Evolutionary conservation across 805 yeast genomes (phyloP), one percentile per base, ranked within the genome.

Genomic region (Lipomyces spencermartinsiae): DNA sequence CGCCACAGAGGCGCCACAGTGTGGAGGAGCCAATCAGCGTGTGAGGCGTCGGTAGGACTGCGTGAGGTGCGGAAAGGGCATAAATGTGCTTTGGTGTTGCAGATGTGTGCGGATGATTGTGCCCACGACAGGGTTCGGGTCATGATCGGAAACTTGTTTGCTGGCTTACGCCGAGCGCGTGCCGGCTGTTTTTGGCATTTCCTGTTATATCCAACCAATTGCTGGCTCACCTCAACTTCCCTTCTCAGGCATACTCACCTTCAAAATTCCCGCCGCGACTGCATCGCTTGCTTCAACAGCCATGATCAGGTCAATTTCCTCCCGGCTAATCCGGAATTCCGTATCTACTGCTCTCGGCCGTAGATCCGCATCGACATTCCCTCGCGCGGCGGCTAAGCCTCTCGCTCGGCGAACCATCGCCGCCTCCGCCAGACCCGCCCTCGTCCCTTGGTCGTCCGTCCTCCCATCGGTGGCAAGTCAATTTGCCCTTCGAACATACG

Each of bases 391-490:
- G 4, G 34, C 25, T n/a, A 34, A 55, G 5, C 51, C 57, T 55
- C 22, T 37, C 56, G 56, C 51, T 33, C 33, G 12, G 33, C 25
- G 59, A 46, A 43, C 66, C 31, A 25, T 49, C 19, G 39, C 57
- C 3, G 31, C 33, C 43, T 14, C 29, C 31, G 43, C 58, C 63
- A 46, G 65, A 31, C 43, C 60, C 16, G 31, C 59, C 22, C 43
- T 25, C 59, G 58, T 46, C 53, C 39, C 34, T 22, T 46, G 66
- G n/a, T 43, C 65, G 16, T 55, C 61, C 16, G 81, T 81, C 29
- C 25, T 57, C 35, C 51, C 46, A 55, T 54, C 58, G 34, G 62
- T 31, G 43, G 39, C 35, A 22, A 25, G 63, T 34, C 67, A 57
- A 54, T 67, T 46, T 33, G 64, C 69, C 7, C 61, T 61, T n/a